A percentile compares a stretch with the other conserved stretches of the same genome.
phyloP scores from a whole-genome alignment of 108 stramenopile species.

The Mediolabrus comicus region DNA sequence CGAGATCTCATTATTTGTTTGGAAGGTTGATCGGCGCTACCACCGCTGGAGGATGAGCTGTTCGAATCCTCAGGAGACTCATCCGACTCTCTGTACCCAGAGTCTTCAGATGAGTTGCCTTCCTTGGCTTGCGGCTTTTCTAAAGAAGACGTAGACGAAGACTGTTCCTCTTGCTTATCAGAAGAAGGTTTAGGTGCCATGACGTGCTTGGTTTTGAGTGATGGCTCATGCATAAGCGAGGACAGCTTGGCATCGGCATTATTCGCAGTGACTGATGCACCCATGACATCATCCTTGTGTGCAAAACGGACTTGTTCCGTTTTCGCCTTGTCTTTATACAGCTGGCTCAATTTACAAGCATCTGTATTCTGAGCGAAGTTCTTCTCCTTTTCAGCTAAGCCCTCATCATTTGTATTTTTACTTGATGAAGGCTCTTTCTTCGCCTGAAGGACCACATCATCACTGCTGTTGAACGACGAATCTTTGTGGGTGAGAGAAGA shows the following conservation, averaged over 20 bases:
- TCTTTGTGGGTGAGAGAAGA: slow-evolving; percentile 17
- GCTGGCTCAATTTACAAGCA: slow-evolving; percentile 62
- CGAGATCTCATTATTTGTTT: slow-evolving; percentile 52
- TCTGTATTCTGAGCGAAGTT: slow-evolving; percentile 53
- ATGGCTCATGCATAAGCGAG: slow-evolving; percentile 55
- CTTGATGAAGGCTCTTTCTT: slow-evolving; percentile 36
- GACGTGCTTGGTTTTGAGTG: slow-evolving; percentile 13
- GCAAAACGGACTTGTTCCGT: slow-evolving; percentile 24
- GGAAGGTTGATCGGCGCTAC: slow-evolving; percentile 19
- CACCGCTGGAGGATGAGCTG: slow-evolving; percentile 4
- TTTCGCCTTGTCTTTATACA: slow-evolving; percentile 47
- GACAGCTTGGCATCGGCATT: slow-evolving; percentile 81
- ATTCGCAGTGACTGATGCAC: slow-evolving; percentile 82
- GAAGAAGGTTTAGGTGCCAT: background rate
- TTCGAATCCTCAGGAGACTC: slow-evolving; percentile 45
- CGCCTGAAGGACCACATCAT: slow-evolving; percentile 4
- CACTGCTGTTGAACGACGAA: slow-evolving; percentile 16
- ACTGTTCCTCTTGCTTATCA: slow-evolving; percentile 43
- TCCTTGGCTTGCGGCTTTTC: slow-evolving; percentile 32
- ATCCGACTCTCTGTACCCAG: slow-evolving; percentile 78
- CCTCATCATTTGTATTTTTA: slow-evolving; percentile 56
- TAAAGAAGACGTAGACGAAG: slow-evolving; percentile 35
- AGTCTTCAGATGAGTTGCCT: slow-evolving; percentile 69
- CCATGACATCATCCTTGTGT: slow-evolving; percentile 84
- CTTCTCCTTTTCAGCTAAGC: slow-evolving; percentile 47